Evolutionary conservation across 495 filamentous ascomycete species (phyloP), one percentile per base, ranked within the genome.

Genomic region (Penicillium turbatum): DNA sequence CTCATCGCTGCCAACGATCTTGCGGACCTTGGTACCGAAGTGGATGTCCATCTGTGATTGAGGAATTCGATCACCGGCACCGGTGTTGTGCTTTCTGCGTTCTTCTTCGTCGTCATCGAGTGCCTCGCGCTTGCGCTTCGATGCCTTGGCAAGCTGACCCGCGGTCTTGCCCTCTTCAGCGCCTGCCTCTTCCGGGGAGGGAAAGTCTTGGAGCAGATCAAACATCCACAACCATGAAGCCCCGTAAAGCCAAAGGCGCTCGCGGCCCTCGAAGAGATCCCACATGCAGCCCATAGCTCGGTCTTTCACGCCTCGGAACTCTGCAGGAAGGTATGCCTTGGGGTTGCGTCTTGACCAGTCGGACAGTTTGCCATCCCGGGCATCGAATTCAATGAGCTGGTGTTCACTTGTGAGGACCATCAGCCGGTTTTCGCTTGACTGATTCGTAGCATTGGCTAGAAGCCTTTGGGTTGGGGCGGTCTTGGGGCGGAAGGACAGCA

Each of bases 151-250:
- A 31, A 65, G 44, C 43, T 65, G 57, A 27, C 53, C 49, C 12
- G 60, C 59, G 24, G 44, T 21, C 24, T 61, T 66, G 41, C 34
- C 56, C 44, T 64, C 65, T 53, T 56, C 48, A 15, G 56, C 54
- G 29, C 57, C 60, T 11, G 64, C 53, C 34, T 72, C 65, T 6
- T 69, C 68, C 5, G 62, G 54, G 2, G 72, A 61, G 0, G 78
- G 79, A 45, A 96, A 75, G 62, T 97, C 86, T 48, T 80, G 79
- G 6, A 79, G 79, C 5, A 96, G 63, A 67, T 97, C 90, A 54
- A 97, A 82, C 92, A 97, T 97, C 79, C 87, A 96, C 48, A 99
- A 64, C 81, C 90, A 97, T 0, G 81, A 82, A 7, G 78, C 76
- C 10, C 90, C 92, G 65, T 92, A 96, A 7, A 97, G 67, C 91